Evolutionary conservation across 148 eudicot species (phyloP).

Genomic region (Amaranthus cruentus): DNA sequence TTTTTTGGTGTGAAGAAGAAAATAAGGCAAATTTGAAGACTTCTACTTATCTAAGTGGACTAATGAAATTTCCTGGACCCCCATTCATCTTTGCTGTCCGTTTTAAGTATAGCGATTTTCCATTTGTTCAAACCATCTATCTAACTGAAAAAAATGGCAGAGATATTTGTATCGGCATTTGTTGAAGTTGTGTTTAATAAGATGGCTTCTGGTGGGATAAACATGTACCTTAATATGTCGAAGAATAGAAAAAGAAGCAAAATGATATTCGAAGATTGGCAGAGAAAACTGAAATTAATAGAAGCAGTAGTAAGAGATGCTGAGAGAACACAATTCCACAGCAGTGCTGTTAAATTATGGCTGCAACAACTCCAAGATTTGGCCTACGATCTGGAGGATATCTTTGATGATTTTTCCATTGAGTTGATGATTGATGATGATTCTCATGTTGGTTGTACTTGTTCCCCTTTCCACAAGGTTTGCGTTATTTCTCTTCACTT

Average conservation of each 20-base stretch:
- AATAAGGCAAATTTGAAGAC: too few species aligned
- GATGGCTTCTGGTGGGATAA: background rate
- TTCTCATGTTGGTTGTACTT: background rate
- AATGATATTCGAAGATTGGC: background rate
- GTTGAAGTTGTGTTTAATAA: slow-evolving; percentile 1
- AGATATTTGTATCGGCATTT: slow-evolving; percentile 2
- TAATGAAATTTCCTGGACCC: too few species aligned
- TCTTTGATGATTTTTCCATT: background rate
- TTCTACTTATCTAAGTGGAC: too few species aligned
- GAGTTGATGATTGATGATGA: background rate
- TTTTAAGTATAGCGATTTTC: too few species aligned
- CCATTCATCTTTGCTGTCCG: too few species aligned
- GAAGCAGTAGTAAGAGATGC: background rate
- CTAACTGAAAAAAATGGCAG: background rate
- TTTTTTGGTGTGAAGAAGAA: too few species aligned
- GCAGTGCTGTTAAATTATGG: background rate
- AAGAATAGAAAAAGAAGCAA: background rate
- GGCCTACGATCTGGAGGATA: slow-evolving; percentile 1
- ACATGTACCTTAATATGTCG: background rate
- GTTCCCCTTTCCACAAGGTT: background rate
- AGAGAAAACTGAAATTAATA: background rate
- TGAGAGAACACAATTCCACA: background rate
- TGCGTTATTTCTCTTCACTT: too few species aligned
- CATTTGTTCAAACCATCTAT: too few species aligned
- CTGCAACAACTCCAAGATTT: slow-evolving; percentile 4